Conservation (phyloP, 202 grass and related monocot genomes). For the Bolboschoenoplectus hybrid region DNA sequence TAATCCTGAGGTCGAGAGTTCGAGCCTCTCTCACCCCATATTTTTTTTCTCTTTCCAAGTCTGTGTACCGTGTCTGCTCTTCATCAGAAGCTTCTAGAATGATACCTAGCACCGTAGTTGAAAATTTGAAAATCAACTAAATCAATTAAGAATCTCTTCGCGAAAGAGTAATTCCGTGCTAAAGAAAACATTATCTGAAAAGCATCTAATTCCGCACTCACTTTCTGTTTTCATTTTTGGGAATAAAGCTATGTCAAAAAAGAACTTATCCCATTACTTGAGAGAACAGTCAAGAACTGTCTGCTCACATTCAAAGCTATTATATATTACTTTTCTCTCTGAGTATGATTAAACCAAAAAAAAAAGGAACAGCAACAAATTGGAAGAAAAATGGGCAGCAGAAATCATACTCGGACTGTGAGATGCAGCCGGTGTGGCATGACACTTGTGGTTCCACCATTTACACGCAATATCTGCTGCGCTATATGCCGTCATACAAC, state of each 20-base stretch:
- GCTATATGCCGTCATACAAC: conserved; percentile 3
- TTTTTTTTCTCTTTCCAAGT: background rate
- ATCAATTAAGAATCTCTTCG: conserved; percentile 30
- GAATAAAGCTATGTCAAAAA: conserved; percentile 26
- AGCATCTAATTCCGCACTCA: conserved; percentile 30
- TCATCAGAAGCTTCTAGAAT: conserved; percentile 1
- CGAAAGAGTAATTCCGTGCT: conserved; percentile 4
- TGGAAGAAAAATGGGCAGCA: conserved; percentile 29
- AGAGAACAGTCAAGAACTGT: conserved; percentile 2
- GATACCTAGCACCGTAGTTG: background rate
- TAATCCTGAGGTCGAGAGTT: conserved; percentile 59
- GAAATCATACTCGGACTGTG: background rate
- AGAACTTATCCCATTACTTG: conserved; percentile 14
- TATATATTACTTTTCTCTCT: conserved; percentile 12
- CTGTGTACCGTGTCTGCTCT: background rate
- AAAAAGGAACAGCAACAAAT: background rate
- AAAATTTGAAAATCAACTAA: background rate
- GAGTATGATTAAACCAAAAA: background rate
- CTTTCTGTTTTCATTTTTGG: background rate
- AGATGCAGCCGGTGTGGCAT: conserved; percentile 26
- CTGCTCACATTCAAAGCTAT: conserved; percentile 33
- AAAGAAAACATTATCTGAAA: background rate
- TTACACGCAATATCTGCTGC: conserved; percentile 23
- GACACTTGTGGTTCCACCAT: background rate
- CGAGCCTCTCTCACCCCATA: conserved; percentile 60